A percentile compares a stretch with the other conserved stretches of the same genome.
These are phyloP conservation scores for Helianthus annuus DNA, from an alignment of 129 eudicot species.

Conservation along the genomic window HanXRQr2.0-SUNRISE NC_035436.2:206728151-206728650, in stretches of 20 bases:
- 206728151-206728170: background rate
- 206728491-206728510: background rate
- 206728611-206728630: background rate
- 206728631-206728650: background rate
- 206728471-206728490: background rate
- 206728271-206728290: background rate
- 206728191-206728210: background rate
- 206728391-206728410: background rate
- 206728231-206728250: background rate
- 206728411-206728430: background rate
- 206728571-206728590: background rate
- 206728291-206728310: background rate
- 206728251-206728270: background rate
- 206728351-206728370: background rate
- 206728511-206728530: background rate
- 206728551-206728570: background rate
- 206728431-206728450: too few species aligned
- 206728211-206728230: background rate
- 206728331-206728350: conserved; percentile 6
- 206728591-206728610: background rate
- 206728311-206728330: background rate
- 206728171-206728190: background rate
- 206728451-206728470: background rate
- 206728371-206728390: background rate
- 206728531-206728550: background rate